These are phyloP conservation scores for Insectozyma bohioensis DNA, from an alignment of 1,139 yeast species.

Conservation along the genomic window DNA sequence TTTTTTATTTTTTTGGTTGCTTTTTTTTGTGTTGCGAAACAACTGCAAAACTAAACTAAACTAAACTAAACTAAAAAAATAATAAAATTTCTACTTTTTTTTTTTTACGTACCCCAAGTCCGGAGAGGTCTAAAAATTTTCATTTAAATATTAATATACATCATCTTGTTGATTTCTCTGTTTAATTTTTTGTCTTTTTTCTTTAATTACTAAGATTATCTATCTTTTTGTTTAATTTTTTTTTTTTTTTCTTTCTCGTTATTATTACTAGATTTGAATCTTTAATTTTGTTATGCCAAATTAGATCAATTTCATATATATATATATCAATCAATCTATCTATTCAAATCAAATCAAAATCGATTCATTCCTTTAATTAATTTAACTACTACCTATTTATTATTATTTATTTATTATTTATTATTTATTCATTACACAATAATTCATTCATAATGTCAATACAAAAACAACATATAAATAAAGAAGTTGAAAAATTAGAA, in stretches of 20 bases:
- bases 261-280: too few relatives aligned
- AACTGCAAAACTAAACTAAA: too few relatives aligned
- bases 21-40: too few relatives aligned
- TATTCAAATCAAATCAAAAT: neutral
- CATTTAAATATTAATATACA: neutral
- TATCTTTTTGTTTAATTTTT: conserved; percentile 1
- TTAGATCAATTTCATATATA: neutral
- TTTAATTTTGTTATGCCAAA: conserved; percentile 2
- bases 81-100: too few relatives aligned
- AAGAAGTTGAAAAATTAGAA: conserved; percentile 6
- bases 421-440: neutral
- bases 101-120: too few relatives aligned
- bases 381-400: too few relatives aligned
- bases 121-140: too few relatives aligned
- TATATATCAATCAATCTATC: neutral
- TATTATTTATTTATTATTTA: neutral
- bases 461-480: conserved; percentile 3
- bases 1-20: too few relatives aligned
- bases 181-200: too few relatives aligned
- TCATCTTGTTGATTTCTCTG: too few relatives aligned
- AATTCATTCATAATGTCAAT: conserved; percentile 4
- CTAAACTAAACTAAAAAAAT: too few relatives aligned
- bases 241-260: neutral
- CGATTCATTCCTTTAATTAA: neutral
- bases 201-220: too few relatives aligned